Percentiles rank a stretch among this genome's conserved stretches.
Conservation (phyloP, 257 asterid genomes). For the Nicotiana undulata region DNA sequence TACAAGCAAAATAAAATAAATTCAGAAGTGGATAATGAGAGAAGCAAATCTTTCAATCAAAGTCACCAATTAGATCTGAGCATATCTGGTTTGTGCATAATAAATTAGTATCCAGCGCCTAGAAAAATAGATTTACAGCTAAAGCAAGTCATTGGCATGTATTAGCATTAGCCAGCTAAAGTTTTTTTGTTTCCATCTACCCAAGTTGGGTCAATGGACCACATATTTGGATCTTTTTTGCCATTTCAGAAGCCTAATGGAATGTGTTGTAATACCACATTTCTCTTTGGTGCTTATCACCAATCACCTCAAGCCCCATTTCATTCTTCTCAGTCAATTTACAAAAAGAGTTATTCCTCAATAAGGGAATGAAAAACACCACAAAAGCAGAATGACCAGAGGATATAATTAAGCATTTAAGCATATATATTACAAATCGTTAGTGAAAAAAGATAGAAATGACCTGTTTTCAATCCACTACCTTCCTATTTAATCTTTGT, state of each 20-base stretch:
- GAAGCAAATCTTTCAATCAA: conserved; percentile 9
- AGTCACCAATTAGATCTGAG: conserved; percentile 4
- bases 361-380: not conserved
- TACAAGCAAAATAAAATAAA: not conserved
- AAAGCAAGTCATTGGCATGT: conserved; percentile 6
- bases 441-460: not conserved
- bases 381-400: not conserved
- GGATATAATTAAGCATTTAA: not conserved
- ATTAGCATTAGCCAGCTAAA: conserved; percentile 10
- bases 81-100: conserved; percentile 1
- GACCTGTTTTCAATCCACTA: not conserved
- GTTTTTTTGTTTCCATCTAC: not conserved
- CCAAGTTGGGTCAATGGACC: conserved; percentile 15
- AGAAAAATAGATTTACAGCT: not conserved
- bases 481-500: not conserved
- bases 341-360: not conserved
- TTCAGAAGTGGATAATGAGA: conserved; percentile 7
- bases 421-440: not conserved
- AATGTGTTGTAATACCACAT: conserved; percentile 2
- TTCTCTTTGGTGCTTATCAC: not conserved
- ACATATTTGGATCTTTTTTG: not conserved
- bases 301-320: conserved; percentile 1
- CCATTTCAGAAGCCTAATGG: not conserved
- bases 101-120: not conserved
- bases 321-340: conserved; percentile 4